Evolutionary conservation across 768 basidiomycete genomes (phyloP), one percentile per base, ranked within the genome.

Genomic region (Hygrophoropsis aurantiaca): DNA sequence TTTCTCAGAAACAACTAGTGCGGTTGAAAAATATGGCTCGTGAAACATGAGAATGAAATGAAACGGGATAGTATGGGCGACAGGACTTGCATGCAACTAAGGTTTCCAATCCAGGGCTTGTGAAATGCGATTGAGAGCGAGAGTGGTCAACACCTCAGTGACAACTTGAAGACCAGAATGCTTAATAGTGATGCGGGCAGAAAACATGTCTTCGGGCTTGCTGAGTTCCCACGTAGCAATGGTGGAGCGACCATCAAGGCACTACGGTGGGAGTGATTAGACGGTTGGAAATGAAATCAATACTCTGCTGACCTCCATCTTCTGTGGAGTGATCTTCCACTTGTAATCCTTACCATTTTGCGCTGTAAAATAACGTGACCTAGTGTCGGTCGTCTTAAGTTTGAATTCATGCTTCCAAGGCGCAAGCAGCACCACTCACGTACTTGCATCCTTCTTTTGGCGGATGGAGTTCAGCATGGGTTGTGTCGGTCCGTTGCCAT

Each of bases 91-190:
- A 24, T 25, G 16, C 27, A 49, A 33, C 27, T 54, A 57, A 11
- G 32, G 16, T 6, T 55, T 35, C 87, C 87, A 90, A 46, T 72
- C 72, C 25, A 87, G 61, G 20, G 70, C 68, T 49, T 75, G 73
- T 21, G 85, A 77, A 74, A 90, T 86, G 25, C 85, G 81, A 60
- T 87, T 87, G 41, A 91, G 72, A 41, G 78, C 74, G 46, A 91
- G 77, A 3, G 85, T 87, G 9, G 88, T 85, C 55, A 90, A 62
- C 54, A 91, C 80, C 63, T 91, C 89, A 8, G 88, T 91, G 47
- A 87, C 74, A 49, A 87, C 60, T 19, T 75, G 64, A 44, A 90
- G 74, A 35, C 78, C 83, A 24, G 77, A 65, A 11, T 77, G 71
- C 53, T 70, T 77, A 58, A 91, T 70, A 15, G 76, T 80, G 41